Evolutionary conservation across 352 stramenopile species (phyloP).

Genomic region (Pythium aquatile): DNA sequence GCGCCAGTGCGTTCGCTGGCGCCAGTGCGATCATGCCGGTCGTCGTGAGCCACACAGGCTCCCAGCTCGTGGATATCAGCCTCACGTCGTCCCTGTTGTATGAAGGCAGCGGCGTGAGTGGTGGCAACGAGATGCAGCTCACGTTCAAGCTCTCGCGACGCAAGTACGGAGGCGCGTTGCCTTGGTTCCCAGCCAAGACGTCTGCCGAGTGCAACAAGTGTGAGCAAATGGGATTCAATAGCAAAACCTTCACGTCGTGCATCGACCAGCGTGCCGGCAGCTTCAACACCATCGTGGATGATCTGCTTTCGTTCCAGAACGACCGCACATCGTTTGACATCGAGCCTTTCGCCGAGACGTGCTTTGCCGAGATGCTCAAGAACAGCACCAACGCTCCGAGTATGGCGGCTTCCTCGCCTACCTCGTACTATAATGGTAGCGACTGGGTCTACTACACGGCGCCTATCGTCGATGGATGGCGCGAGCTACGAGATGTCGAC

Average conservation of each 20-base stretch:
- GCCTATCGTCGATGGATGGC: not conserved
- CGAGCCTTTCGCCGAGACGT: not conserved
- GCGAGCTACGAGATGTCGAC: not conserved
- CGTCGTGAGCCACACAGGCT: constrained; percentile 37
- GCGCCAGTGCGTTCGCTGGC: constrained; percentile 8
- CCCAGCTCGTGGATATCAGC: constrained; percentile 35
- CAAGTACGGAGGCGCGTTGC: constrained; percentile 29
- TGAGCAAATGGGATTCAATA: constrained; percentile 3
- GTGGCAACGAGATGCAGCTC: constrained; percentile 22
- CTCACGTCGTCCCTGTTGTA: constrained; percentile 28
- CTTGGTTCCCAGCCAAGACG: constrained; percentile 19
- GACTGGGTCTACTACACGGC: not conserved
- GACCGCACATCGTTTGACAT: not conserved
- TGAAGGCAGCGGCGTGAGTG: constrained; percentile 10
- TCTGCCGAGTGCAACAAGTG: not conserved
- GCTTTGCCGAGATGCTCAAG: not conserved
- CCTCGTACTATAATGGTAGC: not conserved
- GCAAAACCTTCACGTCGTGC: not conserved
- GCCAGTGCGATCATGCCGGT: constrained; percentile 30
- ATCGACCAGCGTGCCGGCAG: constrained; percentile 4
- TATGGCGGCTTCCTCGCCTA: not conserved
- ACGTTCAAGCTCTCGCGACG: constrained; percentile 18
- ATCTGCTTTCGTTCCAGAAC: not conserved
- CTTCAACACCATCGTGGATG: not conserved
- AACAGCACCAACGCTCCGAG: constrained; percentile 7